Evolutionary conservation across 1,284 basidiomycete genomes (phyloP).

Genomic region (Pascua guehoae): DNA sequence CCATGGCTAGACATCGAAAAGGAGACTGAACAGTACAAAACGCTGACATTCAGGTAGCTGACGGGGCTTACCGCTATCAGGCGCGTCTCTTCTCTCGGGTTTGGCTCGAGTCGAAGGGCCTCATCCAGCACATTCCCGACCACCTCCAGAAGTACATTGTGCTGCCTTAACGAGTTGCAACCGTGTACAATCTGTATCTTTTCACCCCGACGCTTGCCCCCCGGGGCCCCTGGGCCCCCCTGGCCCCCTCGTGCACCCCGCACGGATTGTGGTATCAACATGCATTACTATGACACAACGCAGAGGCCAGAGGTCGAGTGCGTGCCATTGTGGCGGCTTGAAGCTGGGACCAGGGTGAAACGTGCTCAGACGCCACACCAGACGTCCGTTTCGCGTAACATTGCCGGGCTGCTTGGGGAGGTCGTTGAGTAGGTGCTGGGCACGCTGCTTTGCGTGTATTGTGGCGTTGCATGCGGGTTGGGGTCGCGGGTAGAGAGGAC

Average conservation of each 20-base stretch:
- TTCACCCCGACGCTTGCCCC: too few relatives aligned
- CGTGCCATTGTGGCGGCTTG: too few relatives aligned
- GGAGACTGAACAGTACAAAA: background rate
- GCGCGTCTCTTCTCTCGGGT: slow-evolving; percentile 90
- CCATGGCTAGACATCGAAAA: background rate
- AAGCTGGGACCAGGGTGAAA: too few relatives aligned
- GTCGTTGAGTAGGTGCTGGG: too few relatives aligned
- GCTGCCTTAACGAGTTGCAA: slow-evolving; percentile 51
- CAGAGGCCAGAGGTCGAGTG: too few relatives aligned
- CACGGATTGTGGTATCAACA: background rate
- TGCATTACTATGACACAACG: slow-evolving; percentile 7
- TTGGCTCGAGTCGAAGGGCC: slow-evolving; percentile 82
- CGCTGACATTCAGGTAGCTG: background rate
- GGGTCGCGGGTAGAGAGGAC: too few relatives aligned
- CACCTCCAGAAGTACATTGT: slow-evolving; percentile 83
- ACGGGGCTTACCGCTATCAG: slow-evolving; percentile 62
- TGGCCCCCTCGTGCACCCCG: background rate
- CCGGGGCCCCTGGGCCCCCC: too few relatives aligned
- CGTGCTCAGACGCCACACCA: too few relatives aligned
- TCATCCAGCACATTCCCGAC: slow-evolving; percentile 75
- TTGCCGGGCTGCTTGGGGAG: too few relatives aligned
- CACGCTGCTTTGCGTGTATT: too few relatives aligned
- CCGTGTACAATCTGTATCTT: background rate
- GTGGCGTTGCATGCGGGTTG: too few relatives aligned
- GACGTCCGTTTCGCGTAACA: too few relatives aligned